Evolutionary conservation across 2,329 filamentous ascomycete species (phyloP).

Genomic region (Neofusicoccum kwambonambiense): DNA sequence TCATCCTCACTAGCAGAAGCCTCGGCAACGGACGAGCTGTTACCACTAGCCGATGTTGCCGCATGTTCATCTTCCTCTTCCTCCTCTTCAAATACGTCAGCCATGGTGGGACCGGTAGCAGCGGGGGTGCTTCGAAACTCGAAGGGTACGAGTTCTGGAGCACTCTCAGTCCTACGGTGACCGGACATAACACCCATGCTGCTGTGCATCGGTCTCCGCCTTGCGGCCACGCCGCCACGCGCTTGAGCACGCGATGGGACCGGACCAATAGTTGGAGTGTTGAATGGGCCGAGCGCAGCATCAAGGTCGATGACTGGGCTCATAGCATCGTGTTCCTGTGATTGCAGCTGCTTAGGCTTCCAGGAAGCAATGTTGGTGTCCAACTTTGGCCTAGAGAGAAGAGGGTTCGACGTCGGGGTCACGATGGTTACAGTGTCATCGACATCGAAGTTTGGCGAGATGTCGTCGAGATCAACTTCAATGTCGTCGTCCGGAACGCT

Average conservation of each 20-base stretch:
- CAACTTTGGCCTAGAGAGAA: constrained; percentile 26
- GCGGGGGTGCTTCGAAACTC: constrained; percentile 52
- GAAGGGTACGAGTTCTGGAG: constrained; percentile 75
- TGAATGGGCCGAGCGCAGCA: constrained; percentile 88
- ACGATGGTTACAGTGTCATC: constrained; percentile 44
- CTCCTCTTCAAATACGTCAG: constrained; percentile 82
- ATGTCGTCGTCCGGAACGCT: constrained; percentile 28
- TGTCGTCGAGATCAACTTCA: constrained; percentile 34
- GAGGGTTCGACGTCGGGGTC: constrained; percentile 29
- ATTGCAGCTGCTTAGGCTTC: constrained; percentile 36
- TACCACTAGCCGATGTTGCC: constrained; percentile 24
- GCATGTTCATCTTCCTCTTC: constrained; percentile 58
- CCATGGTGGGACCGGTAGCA: constrained; percentile 71
- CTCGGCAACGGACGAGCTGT: constrained; percentile 19
- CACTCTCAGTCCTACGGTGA: constrained; percentile 76
- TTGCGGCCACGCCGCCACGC: constrained; percentile 34
- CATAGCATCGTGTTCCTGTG: constrained; percentile 57
- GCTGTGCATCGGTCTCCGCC: constrained; percentile 72
- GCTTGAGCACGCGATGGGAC: constrained; percentile 57
- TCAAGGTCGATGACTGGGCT: constrained; percentile 91
- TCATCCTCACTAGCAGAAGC: constrained; percentile 28
- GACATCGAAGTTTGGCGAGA: constrained; percentile 41
- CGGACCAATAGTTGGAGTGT: constrained; percentile 70
- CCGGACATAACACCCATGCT: constrained; percentile 72
- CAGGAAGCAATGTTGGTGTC: constrained; percentile 38